Conservation (phyloP, 306 rosid species). For the Trichosanthes truncata region DNA sequence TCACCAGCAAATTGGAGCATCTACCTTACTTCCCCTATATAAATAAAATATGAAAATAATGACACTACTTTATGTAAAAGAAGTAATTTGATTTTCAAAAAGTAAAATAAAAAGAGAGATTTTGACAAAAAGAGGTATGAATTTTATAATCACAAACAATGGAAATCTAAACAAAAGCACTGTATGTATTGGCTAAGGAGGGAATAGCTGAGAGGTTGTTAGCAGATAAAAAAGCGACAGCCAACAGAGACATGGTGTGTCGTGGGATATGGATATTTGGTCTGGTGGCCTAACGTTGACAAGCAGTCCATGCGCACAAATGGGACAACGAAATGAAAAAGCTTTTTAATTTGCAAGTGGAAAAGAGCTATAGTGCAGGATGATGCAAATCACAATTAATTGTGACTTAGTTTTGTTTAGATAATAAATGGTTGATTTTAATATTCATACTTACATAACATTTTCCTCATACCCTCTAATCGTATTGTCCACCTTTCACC, state of each 20-base stretch:
- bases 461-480: too few species aligned
- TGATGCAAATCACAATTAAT: not conserved
- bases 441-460: too few species aligned
- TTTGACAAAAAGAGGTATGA: not conserved
- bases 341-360: not conserved
- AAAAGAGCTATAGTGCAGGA: too few species aligned
- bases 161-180: not conserved
- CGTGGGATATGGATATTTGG: not conserved
- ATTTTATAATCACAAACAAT: not conserved
- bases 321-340: too few species aligned
- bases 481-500: too few species aligned
- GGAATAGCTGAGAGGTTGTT: not conserved
- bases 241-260: not conserved
- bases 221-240: not conserved
- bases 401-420: not conserved
- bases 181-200: not conserved
- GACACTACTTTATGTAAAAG: not conserved
- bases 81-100: too few species aligned
- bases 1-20: too few species aligned
- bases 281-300: not conserved
- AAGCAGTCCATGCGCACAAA: not conserved
- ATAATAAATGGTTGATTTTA: too few species aligned
- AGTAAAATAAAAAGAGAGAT: too few species aligned
- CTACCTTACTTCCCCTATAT: too few species aligned
- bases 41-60: too few species aligned